Base-by-base conservation (phyloP, 2,329 filamentous ascomycete genomes). In the Hypoxylon sp. region DNA sequence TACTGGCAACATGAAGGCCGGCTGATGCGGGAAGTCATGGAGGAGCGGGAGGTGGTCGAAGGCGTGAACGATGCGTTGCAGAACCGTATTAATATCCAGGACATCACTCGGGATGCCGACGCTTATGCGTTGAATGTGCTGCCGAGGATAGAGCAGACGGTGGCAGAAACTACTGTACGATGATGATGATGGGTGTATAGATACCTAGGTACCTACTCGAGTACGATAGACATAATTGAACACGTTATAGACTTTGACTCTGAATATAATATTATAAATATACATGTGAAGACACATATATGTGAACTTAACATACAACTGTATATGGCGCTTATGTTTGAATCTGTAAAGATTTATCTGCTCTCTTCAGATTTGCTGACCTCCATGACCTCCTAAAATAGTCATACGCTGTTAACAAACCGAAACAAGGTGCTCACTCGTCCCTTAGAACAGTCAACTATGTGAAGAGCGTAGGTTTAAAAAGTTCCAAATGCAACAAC, bases 1-100 rank as follows among this genome's bases (percentile, higher is more conserved):
- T 98, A 98, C 80, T 98, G 95, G 95, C 82, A 84, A 9, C 90
- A 91, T 48, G 93, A 98, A 81, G 91, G 89, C 5, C 83, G 86
- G 56, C 79, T 93, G 30, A 93, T 92, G 86, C 82, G 86, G 36
- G 89, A 91, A 74, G 89, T 92, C 23, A 91, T 97, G 86, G 91
- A 94, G 82, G 91, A 95, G 69, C 85, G 89, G 67, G 91, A 92
- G 68, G 92, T 94, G 6, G 81, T 93, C 36, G 89, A 90, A 74
- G 88, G 90, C 57, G 86, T 93, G 67, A 90, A 91, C 65, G 86
- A 89, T 76, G 91, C 89, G 10, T 78, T 94, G 71, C 82, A 83
- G 74, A 87, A 85, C 68, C 85, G 89, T 59, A 85, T 93, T 65
- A 85, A 93, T 75, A 86, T 93, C 21, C 79, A 80, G 41, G 81